Evolutionary conservation across 164 flowering plant genomes (phyloP).

Genomic region (Dillenia suffruticosa): DNA sequence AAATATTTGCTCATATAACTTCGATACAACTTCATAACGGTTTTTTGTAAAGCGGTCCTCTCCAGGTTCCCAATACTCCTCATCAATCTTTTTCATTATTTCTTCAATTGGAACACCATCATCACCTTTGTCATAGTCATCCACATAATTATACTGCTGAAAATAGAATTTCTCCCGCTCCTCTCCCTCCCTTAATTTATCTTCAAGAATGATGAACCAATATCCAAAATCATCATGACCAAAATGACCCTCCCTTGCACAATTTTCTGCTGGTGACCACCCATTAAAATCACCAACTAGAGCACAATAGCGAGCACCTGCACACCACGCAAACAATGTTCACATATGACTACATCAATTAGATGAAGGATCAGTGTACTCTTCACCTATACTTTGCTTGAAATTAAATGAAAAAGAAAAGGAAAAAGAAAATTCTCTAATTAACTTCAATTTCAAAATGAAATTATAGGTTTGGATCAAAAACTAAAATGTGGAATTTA

Average conservation of each 20-base stretch:
- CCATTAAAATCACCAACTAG: constrained; percentile 89
- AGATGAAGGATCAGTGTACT: too few species aligned
- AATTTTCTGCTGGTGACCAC: constrained; percentile 87
- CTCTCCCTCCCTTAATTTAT: constrained; percentile 81
- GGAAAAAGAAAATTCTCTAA: too few species aligned
- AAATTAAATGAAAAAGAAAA: too few species aligned
- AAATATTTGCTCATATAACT: constrained; percentile 86
- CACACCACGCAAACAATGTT: constrained; percentile 5
- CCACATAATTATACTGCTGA: constrained; percentile 88
- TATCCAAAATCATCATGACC: constrained; percentile 96
- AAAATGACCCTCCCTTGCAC: constrained; percentile 81
- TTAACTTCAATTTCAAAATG: too few species aligned
- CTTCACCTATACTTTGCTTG: too few species aligned
- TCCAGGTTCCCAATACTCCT: constrained; percentile 97
- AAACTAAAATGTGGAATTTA: too few species aligned
- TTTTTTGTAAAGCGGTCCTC: constrained; percentile 66
- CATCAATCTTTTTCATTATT: constrained; percentile 60
- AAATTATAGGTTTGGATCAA: too few species aligned
- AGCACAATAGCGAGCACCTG: constrained; percentile 96
- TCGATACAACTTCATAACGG: constrained; percentile 67
- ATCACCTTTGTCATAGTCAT: constrained; percentile 95
- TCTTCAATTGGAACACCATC: constrained; percentile 76
- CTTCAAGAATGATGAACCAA: constrained; percentile 88
- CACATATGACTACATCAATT: not conserved
- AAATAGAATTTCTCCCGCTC: constrained; percentile 73